Conservation (phyloP, 2,329 filamentous ascomycete species). For the Cladosporium halotolerans region DNA sequence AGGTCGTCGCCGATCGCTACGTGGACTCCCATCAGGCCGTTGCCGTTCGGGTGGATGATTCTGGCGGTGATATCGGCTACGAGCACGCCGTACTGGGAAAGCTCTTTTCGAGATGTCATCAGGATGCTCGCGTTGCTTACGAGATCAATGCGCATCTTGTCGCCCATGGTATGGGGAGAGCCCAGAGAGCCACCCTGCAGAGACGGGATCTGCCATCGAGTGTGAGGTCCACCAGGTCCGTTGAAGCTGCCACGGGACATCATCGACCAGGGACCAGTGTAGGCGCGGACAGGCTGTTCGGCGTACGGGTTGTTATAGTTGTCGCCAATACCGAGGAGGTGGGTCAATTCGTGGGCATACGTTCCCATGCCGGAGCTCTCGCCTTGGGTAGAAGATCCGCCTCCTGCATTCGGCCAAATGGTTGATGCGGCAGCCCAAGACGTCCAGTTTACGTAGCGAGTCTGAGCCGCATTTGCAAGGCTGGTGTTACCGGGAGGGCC, state of each 20-base stretch:
- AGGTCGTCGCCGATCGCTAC: slow-evolving; percentile 42
- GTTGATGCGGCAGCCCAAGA: slow-evolving; percentile 47
- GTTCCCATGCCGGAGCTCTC: slow-evolving; percentile 50
- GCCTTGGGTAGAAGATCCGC: slow-evolving; percentile 48
- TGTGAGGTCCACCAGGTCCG: slow-evolving; percentile 49
- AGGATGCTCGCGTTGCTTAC: slow-evolving; percentile 40
- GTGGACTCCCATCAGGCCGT: slow-evolving; percentile 44
- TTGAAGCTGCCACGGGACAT: slow-evolving; percentile 48
- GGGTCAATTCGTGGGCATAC: slow-evolving; percentile 49
- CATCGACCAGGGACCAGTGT: slow-evolving; percentile 50
- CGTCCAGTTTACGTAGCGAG: slow-evolving; percentile 49
- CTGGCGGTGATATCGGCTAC: slow-evolving; percentile 45
- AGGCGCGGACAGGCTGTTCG: slow-evolving; percentile 40
- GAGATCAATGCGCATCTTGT: slow-evolving; percentile 48
- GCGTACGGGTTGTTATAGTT: slow-evolving; percentile 53
- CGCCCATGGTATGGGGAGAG: slow-evolving; percentile 48
- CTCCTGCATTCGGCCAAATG: slow-evolving; percentile 50
- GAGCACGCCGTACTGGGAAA: slow-evolving; percentile 40
- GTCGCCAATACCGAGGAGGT: slow-evolving; percentile 48
- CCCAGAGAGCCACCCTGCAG: slow-evolving; percentile 45
- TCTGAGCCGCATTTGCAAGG: slow-evolving; percentile 42
- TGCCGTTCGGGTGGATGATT: slow-evolving; percentile 33
- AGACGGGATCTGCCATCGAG: slow-evolving; percentile 48
- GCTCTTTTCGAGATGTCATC: slow-evolving; percentile 39
- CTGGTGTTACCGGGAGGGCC: slow-evolving; percentile 42